phyloP scores from a whole-genome alignment of 2,329 filamentous ascomycete genomes.

The Fusarium virguliforme region DNA sequence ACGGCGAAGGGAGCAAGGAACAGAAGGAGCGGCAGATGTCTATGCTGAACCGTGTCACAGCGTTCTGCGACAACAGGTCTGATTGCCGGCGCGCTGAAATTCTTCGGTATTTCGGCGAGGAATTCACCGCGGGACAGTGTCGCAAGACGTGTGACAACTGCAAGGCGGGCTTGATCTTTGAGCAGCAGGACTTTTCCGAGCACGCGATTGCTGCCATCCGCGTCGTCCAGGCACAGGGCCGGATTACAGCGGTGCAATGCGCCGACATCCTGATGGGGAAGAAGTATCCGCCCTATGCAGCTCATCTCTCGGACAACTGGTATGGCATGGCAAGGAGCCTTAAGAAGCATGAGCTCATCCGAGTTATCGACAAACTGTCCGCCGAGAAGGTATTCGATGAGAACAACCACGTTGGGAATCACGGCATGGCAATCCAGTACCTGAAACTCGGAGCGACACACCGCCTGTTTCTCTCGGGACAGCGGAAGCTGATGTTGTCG shows the following conservation, averaged over 20 bases:
- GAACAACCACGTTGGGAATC: constrained; percentile 67
- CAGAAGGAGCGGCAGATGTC: constrained; percentile 88
- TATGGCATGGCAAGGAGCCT: constrained; percentile 80
- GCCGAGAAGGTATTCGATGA: constrained; percentile 82
- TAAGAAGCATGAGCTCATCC: constrained; percentile 83
- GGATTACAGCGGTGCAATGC: constrained; percentile 84
- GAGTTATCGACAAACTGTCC: constrained; percentile 84
- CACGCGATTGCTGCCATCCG: constrained; percentile 80
- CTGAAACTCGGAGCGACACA: constrained; percentile 66
- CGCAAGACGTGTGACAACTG: constrained; percentile 90
- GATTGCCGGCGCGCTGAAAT: constrained; percentile 92
- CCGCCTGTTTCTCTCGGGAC: constrained; percentile 61
- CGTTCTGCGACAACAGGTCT: constrained; percentile 90
- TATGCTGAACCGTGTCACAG: constrained; percentile 88
- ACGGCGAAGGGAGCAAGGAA: constrained; percentile 80
- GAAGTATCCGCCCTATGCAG: constrained; percentile 71
- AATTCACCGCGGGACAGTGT: constrained; percentile 81
- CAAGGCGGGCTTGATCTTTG: constrained; percentile 78
- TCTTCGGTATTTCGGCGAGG: constrained; percentile 93
- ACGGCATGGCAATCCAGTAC: constrained; percentile 82
- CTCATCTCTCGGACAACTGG: constrained; percentile 69
- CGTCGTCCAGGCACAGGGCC: constrained; percentile 73
- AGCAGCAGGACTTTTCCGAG: constrained; percentile 82
- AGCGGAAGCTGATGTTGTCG: constrained; percentile 63
- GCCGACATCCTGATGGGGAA: constrained; percentile 86